Conservation (phyloP, 169 alveolate genomes). For the Cryptosporidium felis region DNA sequence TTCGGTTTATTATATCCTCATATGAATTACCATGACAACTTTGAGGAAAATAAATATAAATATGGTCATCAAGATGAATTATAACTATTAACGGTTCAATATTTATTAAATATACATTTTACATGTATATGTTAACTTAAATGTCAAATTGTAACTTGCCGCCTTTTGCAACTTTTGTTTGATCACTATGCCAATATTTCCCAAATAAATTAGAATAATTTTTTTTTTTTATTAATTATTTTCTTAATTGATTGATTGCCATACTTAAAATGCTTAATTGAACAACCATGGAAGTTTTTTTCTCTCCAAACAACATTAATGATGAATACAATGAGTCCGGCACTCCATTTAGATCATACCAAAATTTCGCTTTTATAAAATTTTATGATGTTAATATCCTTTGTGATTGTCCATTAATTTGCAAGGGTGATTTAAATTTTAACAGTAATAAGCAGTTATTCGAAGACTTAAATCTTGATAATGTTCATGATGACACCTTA, state of each 20-base stretch:
- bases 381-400: conserved; percentile 60
- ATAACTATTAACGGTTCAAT: background rate
- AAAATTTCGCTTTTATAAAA: conserved; percentile 14
- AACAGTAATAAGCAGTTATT: conserved; percentile 2
- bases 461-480: conserved; percentile 18
- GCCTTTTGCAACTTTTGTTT: background rate
- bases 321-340: background rate
- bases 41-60: background rate
- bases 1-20: conserved; percentile 38
- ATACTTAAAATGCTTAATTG: background rate
- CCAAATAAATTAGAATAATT: too few relatives aligned
- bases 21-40: background rate
- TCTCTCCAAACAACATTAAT: conserved; percentile 16
- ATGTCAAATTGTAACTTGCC: background rate
- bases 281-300: conserved; percentile 33
- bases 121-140: background rate
- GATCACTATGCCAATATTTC: too few relatives aligned
- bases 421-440: conserved; percentile 20
- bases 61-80: conserved; percentile 37
- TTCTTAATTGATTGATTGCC: background rate
- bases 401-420: conserved; percentile 60
- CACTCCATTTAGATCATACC: conserved; percentile 11
- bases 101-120: background rate
- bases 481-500: conserved; percentile 29
- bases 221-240: background rate